Base-by-base conservation (phyloP, 305 asterid species). In the Caryopteris hybrid region DNA sequence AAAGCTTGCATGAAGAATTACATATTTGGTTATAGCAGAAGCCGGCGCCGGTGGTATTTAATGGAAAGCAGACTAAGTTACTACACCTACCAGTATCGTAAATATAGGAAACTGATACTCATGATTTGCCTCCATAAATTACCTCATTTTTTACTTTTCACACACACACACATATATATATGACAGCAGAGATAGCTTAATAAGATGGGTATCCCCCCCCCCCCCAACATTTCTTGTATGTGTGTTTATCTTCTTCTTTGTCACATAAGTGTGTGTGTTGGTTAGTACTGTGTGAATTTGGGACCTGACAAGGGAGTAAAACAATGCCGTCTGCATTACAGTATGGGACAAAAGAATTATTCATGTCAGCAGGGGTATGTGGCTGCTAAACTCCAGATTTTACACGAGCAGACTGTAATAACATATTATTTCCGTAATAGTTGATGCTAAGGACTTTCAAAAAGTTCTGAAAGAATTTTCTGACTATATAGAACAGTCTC, bases 381-480 rank as follows among this genome's bases (percentile, higher is more conserved):
- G 33, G 71, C 46, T 53, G 13, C 14, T 66, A 31, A 18, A 46
- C 33, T 58, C 10, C 29, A 64, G 56, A 0, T 58, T 39, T 27
- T 33, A 67, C n/a, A 68, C 53, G 25, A 31, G 57, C 62, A 61
- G 41, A 33, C 52, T 59, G 70, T 36, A 27, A 52, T 58, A 74
- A 45, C 47, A 41, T 33, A 43, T 55, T 68, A 65, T 36, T 54
- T 62, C 63, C 61, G 10, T 14, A 62, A 33, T n/a, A 56, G 52
- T 31, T 56, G 14, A 23, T 45, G 53, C 23, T 48, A 68, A 18
- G 25, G 62, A 25, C 66, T 60, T n/a, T n/a, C 55, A 31, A 46
- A 41, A 31, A 23, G 42, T 47, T 46, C 16, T 5, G 7, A 20
- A 63, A 38, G 36, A 46, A 54, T 27, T 11, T 63, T 25, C 69